Conservation (phyloP, 495 filamentous ascomycete genomes). For the Xylaria castorea region DNA sequence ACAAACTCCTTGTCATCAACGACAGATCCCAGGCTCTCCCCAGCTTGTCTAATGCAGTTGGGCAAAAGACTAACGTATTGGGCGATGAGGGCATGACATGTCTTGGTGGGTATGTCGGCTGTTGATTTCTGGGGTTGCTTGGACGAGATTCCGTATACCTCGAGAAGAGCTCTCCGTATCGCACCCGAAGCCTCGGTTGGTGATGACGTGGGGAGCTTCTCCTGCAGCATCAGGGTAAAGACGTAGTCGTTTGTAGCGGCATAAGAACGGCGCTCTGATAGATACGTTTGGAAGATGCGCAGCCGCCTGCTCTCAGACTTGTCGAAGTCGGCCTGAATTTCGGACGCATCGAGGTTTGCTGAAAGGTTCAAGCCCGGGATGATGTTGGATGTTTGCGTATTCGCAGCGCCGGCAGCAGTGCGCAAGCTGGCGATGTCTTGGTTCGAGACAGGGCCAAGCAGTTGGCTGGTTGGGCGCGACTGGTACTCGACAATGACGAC, state of each 20-base stretch:
- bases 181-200: conserved; percentile 37
- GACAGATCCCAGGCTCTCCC: conserved; percentile 33
- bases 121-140: conserved; percentile 38
- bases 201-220: conserved; percentile 35
- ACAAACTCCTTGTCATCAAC: conserved; percentile 39
- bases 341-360: conserved; percentile 52
- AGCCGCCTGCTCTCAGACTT: conserved; percentile 62
- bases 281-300: conserved; percentile 70
- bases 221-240: conserved; percentile 51
- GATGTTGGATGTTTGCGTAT: conserved; percentile 55
- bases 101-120: conserved; percentile 39
- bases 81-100: conserved; percentile 47
- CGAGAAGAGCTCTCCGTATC: conserved; percentile 39
- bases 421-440: conserved; percentile 72
- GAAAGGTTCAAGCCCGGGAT: conserved; percentile 52
- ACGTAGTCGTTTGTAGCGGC: conserved; percentile 56
- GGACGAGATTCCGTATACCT: conserved; percentile 41
- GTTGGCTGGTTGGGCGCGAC: conserved; percentile 66
- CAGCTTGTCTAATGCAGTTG: conserved; percentile 43
- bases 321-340: conserved; percentile 62
- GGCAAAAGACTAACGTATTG: conserved; percentile 48
- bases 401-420: conserved; percentile 66
- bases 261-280: conserved; percentile 70
- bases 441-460: conserved; percentile 68
- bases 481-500: conserved; percentile 87